These are phyloP conservation scores for Plasmodium gonderi DNA, from an alignment of 169 alveolate genomes.

Conservation along the genomic window DNA sequence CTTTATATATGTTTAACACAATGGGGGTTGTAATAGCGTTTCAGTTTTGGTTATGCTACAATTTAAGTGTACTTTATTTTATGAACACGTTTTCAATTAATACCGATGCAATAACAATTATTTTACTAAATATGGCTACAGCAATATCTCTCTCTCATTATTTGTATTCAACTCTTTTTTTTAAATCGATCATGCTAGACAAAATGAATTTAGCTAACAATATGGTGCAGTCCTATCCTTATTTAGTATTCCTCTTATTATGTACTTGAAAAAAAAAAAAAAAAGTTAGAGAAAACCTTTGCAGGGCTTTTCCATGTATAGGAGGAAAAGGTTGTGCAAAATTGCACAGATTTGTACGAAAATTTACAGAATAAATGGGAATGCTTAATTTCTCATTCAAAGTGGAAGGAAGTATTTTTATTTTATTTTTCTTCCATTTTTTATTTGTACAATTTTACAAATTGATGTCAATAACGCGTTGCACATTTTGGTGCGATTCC, in stretches of 20 bases:
- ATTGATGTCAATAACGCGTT: too few relatives aligned
- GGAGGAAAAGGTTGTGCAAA: too few relatives aligned
- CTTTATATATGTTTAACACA: slow-evolving; percentile 26
- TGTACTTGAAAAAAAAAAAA: slow-evolving; percentile 19
- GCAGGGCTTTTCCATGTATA: too few relatives aligned
- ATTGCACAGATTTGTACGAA: too few relatives aligned
- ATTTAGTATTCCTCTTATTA: slow-evolving; percentile 17
- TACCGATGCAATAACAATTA: slow-evolving; percentile 37
- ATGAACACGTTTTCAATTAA: slow-evolving; percentile 17
- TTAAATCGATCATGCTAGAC: background rate
- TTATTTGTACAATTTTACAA: too few relatives aligned
- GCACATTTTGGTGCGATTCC: too few relatives aligned
- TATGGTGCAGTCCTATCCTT: slow-evolving; percentile 21
- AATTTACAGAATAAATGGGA: background rate
- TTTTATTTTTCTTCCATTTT: too few relatives aligned
- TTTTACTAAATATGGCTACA: slow-evolving; percentile 10
- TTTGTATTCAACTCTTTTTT: slow-evolving; percentile 34
- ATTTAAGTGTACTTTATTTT: slow-evolving; percentile 37
- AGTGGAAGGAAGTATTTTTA: background rate
- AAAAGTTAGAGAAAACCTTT: too few relatives aligned
- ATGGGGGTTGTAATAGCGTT: slow-evolving; percentile 13
- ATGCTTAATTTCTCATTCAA: background rate
- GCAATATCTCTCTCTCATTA: slow-evolving; percentile 43
- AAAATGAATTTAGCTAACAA: background rate
- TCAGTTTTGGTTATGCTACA: slow-evolving; percentile 39